phyloP scores from a whole-genome alignment of 192 early-diverging fungal genomes.

The Haplosporangium gracile region DNA sequence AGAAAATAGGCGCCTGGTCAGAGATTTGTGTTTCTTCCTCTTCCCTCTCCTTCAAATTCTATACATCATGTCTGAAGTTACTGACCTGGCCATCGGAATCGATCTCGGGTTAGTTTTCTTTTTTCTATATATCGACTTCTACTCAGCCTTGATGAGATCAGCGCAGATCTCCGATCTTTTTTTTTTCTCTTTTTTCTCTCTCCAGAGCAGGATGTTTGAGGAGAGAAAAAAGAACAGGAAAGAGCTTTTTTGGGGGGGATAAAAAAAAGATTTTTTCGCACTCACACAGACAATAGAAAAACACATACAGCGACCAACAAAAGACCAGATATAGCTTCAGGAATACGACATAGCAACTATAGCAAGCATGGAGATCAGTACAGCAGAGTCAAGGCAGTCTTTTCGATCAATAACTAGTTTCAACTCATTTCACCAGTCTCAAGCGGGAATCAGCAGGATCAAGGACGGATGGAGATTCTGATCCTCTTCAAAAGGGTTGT shows the following conservation, averaged over 20 bases:
- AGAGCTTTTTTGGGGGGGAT: neutral
- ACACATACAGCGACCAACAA: neutral
- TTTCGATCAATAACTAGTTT: neutral
- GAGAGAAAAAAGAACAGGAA: neutral
- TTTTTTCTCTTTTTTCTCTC: neutral
- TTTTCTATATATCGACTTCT: neutral
- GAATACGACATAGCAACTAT: neutral
- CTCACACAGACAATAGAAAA: neutral
- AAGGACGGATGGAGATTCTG: neutral
- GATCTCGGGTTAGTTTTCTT: conserved; percentile 54
- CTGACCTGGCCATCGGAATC: conserved; percentile 60
- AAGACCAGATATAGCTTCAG: neutral
- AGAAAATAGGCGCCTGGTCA: conserved; percentile 1
- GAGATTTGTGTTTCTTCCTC: conserved; percentile 31
- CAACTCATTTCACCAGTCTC: neutral
- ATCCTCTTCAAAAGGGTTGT: neutral
- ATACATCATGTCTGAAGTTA: conserved; percentile 59
- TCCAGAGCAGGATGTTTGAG: neutral
- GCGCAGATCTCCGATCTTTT: neutral
- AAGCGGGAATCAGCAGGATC: conserved; percentile 3
- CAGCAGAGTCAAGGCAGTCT: neutral
- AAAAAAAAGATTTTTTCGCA: neutral
- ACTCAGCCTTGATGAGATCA: neutral
- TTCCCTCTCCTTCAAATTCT: conserved; percentile 54
- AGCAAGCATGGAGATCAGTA: neutral